Percentiles rank a stretch among this genome's conserved stretches.
Evolutionary conservation across 495 filamentous ascomycete species (phyloP).

Genomic region (Filosporella fistucella): DNA sequence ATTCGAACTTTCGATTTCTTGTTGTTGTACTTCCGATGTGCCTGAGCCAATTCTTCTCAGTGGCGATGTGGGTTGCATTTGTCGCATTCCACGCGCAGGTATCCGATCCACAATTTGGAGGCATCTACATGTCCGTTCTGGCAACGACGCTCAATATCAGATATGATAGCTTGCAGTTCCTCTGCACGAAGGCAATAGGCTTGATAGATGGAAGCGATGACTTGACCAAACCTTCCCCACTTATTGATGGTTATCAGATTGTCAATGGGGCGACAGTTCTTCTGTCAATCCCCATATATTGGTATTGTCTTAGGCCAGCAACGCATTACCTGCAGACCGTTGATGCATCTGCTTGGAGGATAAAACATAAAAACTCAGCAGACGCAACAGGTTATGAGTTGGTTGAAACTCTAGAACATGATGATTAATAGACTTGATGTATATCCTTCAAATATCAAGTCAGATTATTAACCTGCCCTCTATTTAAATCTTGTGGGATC

Average conservation of each 20-base stretch:
- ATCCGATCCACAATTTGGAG: conserved; percentile 5
- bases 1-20: conserved; percentile 3
- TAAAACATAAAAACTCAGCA: conserved; percentile 1
- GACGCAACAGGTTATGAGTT: conserved; percentile 2
- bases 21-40: background rate
- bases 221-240: conserved; percentile 7
- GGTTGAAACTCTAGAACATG: conserved; percentile 1
- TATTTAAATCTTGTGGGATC: too few species aligned
- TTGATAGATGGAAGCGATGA: conserved; percentile 8
- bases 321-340: conserved; percentile 7
- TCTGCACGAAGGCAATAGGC: conserved; percentile 8
- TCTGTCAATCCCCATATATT: conserved; percentile 5
- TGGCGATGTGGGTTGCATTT: conserved; percentile 5
- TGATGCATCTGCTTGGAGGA: conserved; percentile 6
- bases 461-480: too few species aligned
- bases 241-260: conserved; percentile 7
- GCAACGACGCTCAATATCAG: conserved; percentile 7
- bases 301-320: conserved; percentile 3
- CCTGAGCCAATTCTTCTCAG: conserved; percentile 5
- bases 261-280: conserved; percentile 3
- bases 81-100: conserved; percentile 5
- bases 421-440: conserved; percentile 1
- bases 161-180: conserved; percentile 6
- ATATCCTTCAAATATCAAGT: too few species aligned
- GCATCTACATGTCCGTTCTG: conserved; percentile 7